Evolutionary conservation across 2,329 filamentous ascomycete genomes (phyloP).

Genomic region (Arthrobotrys musiformis): DNA sequence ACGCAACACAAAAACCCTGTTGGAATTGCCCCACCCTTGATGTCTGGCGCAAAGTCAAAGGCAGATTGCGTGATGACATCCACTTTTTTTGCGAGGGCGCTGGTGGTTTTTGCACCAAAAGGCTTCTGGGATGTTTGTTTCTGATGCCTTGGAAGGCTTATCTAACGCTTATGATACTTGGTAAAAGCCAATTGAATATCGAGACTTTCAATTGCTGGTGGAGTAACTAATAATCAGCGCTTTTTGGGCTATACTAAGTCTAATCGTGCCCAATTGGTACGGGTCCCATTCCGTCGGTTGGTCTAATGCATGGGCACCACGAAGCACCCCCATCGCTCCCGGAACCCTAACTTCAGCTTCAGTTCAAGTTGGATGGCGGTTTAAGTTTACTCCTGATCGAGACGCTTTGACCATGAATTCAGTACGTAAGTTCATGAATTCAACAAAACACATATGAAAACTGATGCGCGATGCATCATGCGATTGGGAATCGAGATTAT

Average conservation of each 20-base stretch:
- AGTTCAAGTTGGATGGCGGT: not conserved
- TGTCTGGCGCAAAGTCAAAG: slow-evolving; percentile 40
- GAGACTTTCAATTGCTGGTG: not conserved
- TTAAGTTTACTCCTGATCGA: not conserved
- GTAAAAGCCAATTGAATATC: not conserved
- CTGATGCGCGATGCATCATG: not conserved
- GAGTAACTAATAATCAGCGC: not conserved
- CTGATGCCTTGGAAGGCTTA: not conserved
- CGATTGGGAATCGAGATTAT: not conserved
- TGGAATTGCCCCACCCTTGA: slow-evolving; percentile 33
- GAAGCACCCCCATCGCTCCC: not conserved
- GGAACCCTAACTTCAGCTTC: not conserved
- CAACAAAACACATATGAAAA: too few species aligned
- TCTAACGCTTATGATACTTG: not conserved
- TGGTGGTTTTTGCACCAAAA: not conserved
- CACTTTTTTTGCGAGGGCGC: slow-evolving; percentile 2
- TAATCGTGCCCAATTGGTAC: not conserved
- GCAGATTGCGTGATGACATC: slow-evolving; percentile 50
- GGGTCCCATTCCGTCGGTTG: not conserved
- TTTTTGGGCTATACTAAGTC: not conserved
- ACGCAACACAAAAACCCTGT: slow-evolving; percentile 31
- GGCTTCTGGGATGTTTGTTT: not conserved
- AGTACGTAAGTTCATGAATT: too few species aligned
- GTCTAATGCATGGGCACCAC: not conserved
- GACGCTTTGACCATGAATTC: not conserved